phyloP scores from a whole-genome alignment of 257 asterid genomes.

The Vinca minor region DNA sequence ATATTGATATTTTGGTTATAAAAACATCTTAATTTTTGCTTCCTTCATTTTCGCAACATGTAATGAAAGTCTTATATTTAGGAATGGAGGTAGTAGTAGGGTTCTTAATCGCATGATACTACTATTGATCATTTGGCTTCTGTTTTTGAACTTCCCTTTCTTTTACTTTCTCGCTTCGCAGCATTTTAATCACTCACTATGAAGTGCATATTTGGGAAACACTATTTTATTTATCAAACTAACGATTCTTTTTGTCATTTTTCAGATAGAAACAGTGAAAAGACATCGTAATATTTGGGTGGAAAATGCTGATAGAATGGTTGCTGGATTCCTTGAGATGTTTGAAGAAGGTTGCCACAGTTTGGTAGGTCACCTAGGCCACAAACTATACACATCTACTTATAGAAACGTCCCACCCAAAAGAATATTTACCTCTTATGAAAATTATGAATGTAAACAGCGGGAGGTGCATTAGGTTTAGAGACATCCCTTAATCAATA shows the following conservation, averaged over 20 bases:
- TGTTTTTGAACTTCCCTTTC: neutral
- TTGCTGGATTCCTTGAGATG: slow-evolving; percentile 61
- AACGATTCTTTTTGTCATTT: slow-evolving; percentile 3
- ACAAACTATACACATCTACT: neutral
- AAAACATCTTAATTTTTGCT: too few species aligned
- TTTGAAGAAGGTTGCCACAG: slow-evolving; percentile 53
- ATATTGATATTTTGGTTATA: too few species aligned
- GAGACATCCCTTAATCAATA: neutral
- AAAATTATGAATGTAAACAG: too few species aligned
- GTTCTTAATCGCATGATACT: too few species aligned
- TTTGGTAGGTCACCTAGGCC: slow-evolving; percentile 21
- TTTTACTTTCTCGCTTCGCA: neutral
- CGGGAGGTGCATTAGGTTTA: neutral
- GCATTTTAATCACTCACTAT: too few species aligned
- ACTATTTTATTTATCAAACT: neutral
- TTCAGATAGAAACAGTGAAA: slow-evolving; percentile 49
- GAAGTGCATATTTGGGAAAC: neutral
- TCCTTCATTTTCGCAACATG: too few species aligned
- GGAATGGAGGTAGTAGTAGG: too few species aligned
- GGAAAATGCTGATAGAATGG: slow-evolving; percentile 53
- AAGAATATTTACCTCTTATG: neutral
- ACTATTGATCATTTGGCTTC: neutral
- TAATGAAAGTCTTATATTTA: too few species aligned
- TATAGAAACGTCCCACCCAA: neutral
- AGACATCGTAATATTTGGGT: slow-evolving; percentile 48